phyloP scores from a whole-genome alignment of 1,284 basidiomycete genomes.

The Sporisorium sorghi region DNA sequence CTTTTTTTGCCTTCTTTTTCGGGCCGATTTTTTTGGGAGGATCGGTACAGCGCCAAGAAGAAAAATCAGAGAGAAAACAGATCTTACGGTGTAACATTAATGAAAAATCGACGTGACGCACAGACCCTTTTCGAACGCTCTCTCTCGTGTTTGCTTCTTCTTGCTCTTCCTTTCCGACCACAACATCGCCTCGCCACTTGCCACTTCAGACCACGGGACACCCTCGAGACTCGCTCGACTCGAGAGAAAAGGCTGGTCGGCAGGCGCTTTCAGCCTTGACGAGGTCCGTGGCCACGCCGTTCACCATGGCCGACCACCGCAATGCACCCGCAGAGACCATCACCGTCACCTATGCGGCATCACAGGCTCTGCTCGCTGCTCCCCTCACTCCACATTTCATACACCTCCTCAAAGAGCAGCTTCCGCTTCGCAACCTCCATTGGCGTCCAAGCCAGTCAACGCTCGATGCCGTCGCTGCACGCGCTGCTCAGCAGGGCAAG shows the following conservation, averaged over 20 bases:
- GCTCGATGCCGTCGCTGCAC: slow-evolving; percentile 39
- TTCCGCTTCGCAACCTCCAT: slow-evolving; percentile 66
- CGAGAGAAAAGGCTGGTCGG: not conserved
- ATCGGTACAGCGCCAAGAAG: not conserved
- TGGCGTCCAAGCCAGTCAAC: slow-evolving; percentile 60
- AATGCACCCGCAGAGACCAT: slow-evolving; percentile 35
- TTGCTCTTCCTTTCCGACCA: not conserved
- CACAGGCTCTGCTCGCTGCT: slow-evolving; percentile 52
- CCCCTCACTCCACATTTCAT: slow-evolving; percentile 56
- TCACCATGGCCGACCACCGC: slow-evolving; percentile 23
- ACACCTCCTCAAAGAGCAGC: slow-evolving; percentile 53
- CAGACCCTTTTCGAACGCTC: slow-evolving; percentile 6
- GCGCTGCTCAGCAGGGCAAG: slow-evolving; percentile 44
- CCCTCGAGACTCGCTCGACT: not conserved
- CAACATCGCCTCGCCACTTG: not conserved
- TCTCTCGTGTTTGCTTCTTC: not conserved
- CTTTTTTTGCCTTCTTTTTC: slow-evolving; percentile 1
- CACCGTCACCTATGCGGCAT: slow-evolving; percentile 65
- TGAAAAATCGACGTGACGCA: slow-evolving; percentile 7
- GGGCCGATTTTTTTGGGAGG: not conserved
- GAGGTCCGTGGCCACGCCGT: not conserved
- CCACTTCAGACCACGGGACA: not conserved
- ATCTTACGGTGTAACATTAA: not conserved
- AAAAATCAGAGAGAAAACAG: not conserved
- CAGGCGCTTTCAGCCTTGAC: not conserved